Percentiles rank a stretch among this genome's conserved stretches.
Conservation (phyloP, 2,329 filamentous ascomycete species). For the Fusarium protoensiforme region DNA sequence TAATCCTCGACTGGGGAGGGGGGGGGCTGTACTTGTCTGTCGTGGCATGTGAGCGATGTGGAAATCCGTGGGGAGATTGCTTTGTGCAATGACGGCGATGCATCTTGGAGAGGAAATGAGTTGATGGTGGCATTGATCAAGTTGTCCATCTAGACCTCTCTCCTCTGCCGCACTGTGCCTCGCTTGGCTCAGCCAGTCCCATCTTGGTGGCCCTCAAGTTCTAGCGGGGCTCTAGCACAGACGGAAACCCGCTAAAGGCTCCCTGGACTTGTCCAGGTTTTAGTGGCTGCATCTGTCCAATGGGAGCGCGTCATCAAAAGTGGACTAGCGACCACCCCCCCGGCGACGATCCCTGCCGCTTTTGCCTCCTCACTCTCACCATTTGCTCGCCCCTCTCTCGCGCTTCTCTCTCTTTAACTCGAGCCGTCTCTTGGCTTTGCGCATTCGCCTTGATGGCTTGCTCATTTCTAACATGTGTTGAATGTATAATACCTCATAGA, state of each 20-base stretch:
- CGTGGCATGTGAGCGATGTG: constrained; percentile 20
- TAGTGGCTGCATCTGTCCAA: constrained; percentile 34
- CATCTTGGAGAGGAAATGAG: background rate
- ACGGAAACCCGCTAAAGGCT: constrained; percentile 20
- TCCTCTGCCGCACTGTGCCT: constrained; percentile 23
- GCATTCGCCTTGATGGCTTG: background rate
- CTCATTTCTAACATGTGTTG: background rate
- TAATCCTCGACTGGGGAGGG: background rate
- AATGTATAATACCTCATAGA: background rate
- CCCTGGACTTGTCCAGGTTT: constrained; percentile 26
- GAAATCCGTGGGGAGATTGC: constrained; percentile 11
- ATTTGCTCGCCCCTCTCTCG: constrained; percentile 35
- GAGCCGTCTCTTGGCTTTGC: background rate
- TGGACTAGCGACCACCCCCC: background rate
- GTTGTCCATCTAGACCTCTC: background rate
- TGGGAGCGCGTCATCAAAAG: background rate
- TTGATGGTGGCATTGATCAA: background rate
- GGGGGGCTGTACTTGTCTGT: constrained; percentile 19
- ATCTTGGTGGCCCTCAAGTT: background rate
- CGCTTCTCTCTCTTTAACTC: background rate
- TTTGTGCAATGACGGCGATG: constrained; percentile 26
- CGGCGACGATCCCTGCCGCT: constrained; percentile 25
- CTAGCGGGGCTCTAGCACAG: constrained; percentile 4
- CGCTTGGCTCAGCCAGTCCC: constrained; percentile 38
- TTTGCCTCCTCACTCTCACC: constrained; percentile 23